Evolutionary conservation across 2,329 filamentous ascomycete species (phyloP), one percentile per base, ranked within the genome.

Genomic region (Pseudocercospora vitis): DNA sequence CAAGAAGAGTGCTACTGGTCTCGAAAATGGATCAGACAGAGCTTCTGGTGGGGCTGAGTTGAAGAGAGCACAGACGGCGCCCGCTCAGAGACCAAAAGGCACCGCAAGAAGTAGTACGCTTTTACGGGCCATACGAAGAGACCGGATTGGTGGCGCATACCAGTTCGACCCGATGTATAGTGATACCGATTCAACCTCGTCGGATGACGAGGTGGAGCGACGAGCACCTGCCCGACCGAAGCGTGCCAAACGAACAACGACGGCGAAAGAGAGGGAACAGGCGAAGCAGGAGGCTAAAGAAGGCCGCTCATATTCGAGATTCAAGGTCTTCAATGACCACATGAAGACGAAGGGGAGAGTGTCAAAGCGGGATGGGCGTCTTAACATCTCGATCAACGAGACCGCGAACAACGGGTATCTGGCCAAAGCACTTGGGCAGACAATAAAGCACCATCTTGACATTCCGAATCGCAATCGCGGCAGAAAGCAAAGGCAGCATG

Each of bases 321-420:
- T 89, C 68, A 74, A 74, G 32, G 75, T 89, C 14, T 78, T 77
- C 4, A 86, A 89, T 61, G 78, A 87, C 3, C 74, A 86, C 46
- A 87, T 84, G 69, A 77, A 74, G 16, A 87, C 83, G 1, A 82
- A 78, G 57, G 86, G 85, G 19, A 83, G 76, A 57, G 79, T 89
- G 1, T 83, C 80, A 2, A 86, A 82, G 68, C 78, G 74, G 42
- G 87, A 91, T 67, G 88, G 88, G 0, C 79, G 88, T 18, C 71
- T 91, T 45, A 83, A 82, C 57, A 88, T 91, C 57, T 86, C 84
- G 3, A 78, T 91, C 64, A 85, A 86, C 49, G 87, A 91, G 65
- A 85, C 81, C 1, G 79, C 79, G 52, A 83, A 86, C 59, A 84
- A 76, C 1, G 87, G 87, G 8, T 89, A 89, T 61, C 75, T 91